phyloP scores from a whole-genome alignment of 371 early-diverging fungal genomes.

The Entomophthora muscae region DNA sequence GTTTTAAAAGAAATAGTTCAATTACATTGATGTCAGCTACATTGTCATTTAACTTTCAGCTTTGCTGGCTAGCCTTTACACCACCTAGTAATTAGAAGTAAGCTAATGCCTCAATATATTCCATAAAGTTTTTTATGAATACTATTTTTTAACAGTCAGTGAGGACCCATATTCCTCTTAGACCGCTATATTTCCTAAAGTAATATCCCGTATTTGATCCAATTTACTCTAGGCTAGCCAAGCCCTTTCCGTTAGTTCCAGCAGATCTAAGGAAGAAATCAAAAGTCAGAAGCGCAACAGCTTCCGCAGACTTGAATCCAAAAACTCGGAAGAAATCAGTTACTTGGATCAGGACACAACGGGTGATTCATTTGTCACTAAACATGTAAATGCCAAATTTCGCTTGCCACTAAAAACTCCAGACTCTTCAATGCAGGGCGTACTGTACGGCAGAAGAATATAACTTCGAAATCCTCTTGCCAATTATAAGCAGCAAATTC shows the following conservation, averaged over 20 bases:
- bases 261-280: not conserved
- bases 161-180: not conserved
- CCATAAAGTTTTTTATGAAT: not conserved
- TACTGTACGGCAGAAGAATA: conserved; percentile 7
- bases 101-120: not conserved
- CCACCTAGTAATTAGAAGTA: not conserved
- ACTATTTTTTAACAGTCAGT: not conserved
- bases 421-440: not conserved
- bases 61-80: not conserved
- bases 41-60: not conserved
- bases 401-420: not conserved
- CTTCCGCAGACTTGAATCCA: not conserved
- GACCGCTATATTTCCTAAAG: not conserved
- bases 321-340: not conserved
- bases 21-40: not conserved
- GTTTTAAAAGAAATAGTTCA: not conserved
- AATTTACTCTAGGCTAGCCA: not conserved
- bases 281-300: conserved; percentile 4
- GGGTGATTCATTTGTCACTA: not conserved
- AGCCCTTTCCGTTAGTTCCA: not conserved
- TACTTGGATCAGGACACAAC: not conserved
- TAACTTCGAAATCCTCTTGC: not conserved
- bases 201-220: not conserved
- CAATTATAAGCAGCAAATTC: not conserved
- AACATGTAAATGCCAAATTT: not conserved